Conservation (phyloP, 2,329 filamentous ascomycete species). For the Mycosphaerella sp. region DNA sequence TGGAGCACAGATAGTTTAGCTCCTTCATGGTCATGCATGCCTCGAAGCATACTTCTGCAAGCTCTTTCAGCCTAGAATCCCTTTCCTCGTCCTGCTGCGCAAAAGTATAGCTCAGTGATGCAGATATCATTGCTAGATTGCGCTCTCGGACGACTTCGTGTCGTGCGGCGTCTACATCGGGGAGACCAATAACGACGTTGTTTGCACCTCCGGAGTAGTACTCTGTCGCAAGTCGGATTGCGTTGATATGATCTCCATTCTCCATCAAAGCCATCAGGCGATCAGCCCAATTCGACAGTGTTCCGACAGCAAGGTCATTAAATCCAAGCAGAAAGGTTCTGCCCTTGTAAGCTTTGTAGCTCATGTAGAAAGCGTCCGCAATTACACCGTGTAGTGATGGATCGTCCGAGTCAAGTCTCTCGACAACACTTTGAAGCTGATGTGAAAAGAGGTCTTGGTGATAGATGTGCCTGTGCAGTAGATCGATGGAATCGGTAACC, state of each 20-base stretch:
- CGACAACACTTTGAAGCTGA: conserved; percentile 77
- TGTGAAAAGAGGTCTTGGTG: conserved; percentile 84
- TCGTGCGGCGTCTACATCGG: conserved; percentile 69
- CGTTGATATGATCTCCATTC: conserved; percentile 87
- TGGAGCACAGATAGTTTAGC: conserved; percentile 79
- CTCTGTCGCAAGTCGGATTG: conserved; percentile 81
- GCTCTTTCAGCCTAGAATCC: conserved; percentile 61
- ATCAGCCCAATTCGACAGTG: conserved; percentile 95
- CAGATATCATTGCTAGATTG: conserved; percentile 85
- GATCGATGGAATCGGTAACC: conserved; percentile 89
- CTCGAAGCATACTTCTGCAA: conserved; percentile 76
- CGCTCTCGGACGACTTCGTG: conserved; percentile 83
- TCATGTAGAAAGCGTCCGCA: conserved; percentile 97
- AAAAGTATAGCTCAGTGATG: conserved; percentile 85
- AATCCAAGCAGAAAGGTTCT: conserved; percentile 88
- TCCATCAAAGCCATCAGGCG: conserved; percentile 91
- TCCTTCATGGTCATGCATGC: conserved; percentile 75
- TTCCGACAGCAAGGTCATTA: conserved; percentile 85
- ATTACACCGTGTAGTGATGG: conserved; percentile 89
- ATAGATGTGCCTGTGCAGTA: conserved; percentile 87
- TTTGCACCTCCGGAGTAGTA: conserved; percentile 91
- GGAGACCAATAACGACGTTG: conserved; percentile 87
- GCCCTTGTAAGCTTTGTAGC: conserved; percentile 91
- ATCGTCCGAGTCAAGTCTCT: conserved; percentile 82
- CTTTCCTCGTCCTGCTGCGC: conserved; percentile 50